A percentile compares a stretch with the other conserved stretches of the same genome.
These are phyloP conservation scores for Lumnitzera littorea DNA, from an alignment of 345 rosid species.

Conservation along the genomic window DNA sequence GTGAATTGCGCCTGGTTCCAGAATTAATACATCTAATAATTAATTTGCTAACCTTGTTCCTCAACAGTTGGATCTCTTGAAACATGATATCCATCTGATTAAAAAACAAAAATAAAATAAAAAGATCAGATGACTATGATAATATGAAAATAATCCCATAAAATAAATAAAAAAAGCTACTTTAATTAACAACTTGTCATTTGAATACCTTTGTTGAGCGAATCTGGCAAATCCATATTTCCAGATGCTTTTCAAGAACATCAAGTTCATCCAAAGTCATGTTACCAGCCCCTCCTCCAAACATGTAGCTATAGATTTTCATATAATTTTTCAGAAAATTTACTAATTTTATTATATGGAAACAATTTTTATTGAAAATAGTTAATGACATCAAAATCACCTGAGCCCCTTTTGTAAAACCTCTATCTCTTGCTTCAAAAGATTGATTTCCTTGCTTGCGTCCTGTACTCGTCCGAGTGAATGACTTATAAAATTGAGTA, in stretches of 20 bases:
- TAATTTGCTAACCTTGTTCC: conserved; percentile 47
- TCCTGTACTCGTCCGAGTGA: conserved; percentile 24
- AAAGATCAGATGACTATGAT: neutral
- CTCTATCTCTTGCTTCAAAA: conserved; percentile 71
- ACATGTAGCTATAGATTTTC: conserved; percentile 38
- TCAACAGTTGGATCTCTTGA: conserved; percentile 72
- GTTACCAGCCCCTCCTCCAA: conserved; percentile 62
- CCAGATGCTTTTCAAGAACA: conserved; percentile 80
- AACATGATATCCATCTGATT: conserved; percentile 68
- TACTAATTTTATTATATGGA: conserved; percentile 4
- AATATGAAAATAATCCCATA: neutral
- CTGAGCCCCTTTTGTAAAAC: conserved; percentile 67
- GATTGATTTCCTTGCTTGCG: conserved; percentile 46
- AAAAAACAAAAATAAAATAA: neutral
- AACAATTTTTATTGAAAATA: neutral
- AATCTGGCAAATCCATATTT: conserved; percentile 67
- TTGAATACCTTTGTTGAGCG: conserved; percentile 73
- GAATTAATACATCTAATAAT: too few species aligned
- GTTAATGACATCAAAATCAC: conserved; percentile 16
- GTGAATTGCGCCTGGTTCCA: too few species aligned
- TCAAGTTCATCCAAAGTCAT: conserved; percentile 71
- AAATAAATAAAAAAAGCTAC: too few species aligned
- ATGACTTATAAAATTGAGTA: too few species aligned
- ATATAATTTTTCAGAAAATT: neutral
- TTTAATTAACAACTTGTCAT: neutral